Percentiles rank a stretch among this genome's conserved stretches.
Conservation (phyloP, 73 alveolate species). For the Symbiodinium pilosum region DNA sequence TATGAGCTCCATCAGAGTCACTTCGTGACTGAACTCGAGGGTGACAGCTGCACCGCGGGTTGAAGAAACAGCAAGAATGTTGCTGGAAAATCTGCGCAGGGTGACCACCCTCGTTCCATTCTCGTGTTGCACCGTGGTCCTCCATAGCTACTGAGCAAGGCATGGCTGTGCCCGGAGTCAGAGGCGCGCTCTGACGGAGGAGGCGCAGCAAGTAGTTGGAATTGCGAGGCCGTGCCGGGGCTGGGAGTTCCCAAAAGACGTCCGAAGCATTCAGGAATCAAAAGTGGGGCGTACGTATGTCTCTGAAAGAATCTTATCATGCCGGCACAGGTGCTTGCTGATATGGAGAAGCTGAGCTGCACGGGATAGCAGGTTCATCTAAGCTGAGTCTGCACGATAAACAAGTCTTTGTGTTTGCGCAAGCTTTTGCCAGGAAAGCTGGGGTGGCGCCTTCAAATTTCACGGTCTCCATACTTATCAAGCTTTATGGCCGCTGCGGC, state of each 20-base stretch:
- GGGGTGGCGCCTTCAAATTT: slow-evolving; percentile 79
- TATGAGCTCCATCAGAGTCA: no score
- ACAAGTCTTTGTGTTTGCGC: not conserved
- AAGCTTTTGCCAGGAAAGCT: slow-evolving; percentile 31
- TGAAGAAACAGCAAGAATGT: no score
- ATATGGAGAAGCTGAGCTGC: slow-evolving; percentile 26
- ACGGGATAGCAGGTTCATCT: not conserved
- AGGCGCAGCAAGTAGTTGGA: no score
- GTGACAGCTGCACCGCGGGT: no score
- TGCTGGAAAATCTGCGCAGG: not conserved
- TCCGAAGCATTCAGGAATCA: no score
- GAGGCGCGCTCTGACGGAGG: slow-evolving; percentile 48
- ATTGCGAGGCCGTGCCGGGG: no score
- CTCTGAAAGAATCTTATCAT: not conserved
- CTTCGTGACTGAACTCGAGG: no score
- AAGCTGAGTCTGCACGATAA: not conserved
- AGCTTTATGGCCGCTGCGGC: slow-evolving; percentile 76
- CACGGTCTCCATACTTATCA: slow-evolving; percentile 50
- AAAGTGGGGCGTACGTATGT: not conserved
- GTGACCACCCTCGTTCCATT: not conserved
- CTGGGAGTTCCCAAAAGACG: no score
- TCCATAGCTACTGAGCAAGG: slow-evolving; percentile 14
- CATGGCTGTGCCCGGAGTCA: slow-evolving; percentile 68
- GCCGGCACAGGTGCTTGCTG: slow-evolving; percentile 29
- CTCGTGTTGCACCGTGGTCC: no score